Base-by-base conservation (phyloP, 202 grass and related monocot species). In the Panicum virgatum region DNA sequence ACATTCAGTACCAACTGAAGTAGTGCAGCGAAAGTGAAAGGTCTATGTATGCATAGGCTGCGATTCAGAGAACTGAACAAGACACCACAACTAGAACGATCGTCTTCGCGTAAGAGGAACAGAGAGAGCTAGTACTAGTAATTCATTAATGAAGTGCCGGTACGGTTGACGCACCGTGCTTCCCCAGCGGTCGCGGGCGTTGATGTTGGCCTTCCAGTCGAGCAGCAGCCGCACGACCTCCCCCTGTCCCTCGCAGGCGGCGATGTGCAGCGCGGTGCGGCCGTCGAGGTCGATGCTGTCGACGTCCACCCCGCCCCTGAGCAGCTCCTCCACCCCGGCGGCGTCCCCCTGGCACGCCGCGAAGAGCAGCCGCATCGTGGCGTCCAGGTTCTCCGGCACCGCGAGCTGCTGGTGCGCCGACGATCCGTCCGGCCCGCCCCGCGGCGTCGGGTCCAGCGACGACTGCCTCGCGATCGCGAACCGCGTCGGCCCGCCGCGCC, bases 211-310 rank as follows among this genome's bases (percentile, higher is more conserved):
- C 68, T 86, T 93, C 87, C 89, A 89, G 30, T 46, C 78, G 66
- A 98, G 96, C 85, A 98, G 90, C 72, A 98, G 73, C 15, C 87
- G 88, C 76, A 83, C 89, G 23, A 98, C 92, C 72, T 98, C 92
- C 60, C 80, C 83, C 38, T 85, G 91, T 0, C 96, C 96, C 78
- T 98, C 96, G 80, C 92, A 98, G 6, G 96, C 80, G 12, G 90
- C 89, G 75, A 98, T 92, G 81, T 98, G 96, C 64, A 98, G 61
- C 86, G 89, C 96, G 60, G 96, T 98, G 77, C 96, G 87, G 0
- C 96, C 92, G 87, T 98, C 96, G 67, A 98, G 84, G 84, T 98
- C 92, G 66, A 98, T 98, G 89, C 88, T 98, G 82, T 98, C 85
- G 86, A 93, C 92, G 78, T 98, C 96, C 12, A 93, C 84, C 42